Percentiles rank a stretch among this genome's conserved stretches.
Conservation (phyloP, 257 asterid species). For the Anisodus tanguticus region DNA sequence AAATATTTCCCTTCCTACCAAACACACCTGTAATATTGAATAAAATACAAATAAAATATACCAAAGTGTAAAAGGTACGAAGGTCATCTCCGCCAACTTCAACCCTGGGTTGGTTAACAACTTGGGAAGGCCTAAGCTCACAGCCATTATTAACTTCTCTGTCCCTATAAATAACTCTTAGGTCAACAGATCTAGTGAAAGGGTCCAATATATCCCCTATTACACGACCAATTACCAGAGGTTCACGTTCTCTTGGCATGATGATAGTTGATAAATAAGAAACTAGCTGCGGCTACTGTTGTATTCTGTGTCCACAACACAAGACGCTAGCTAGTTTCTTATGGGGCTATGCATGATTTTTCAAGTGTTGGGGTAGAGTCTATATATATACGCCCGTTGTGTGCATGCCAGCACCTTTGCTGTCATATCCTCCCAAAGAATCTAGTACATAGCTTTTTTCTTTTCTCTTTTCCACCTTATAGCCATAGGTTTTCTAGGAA, state of each 20-base stretch:
- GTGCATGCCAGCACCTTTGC: not conserved
- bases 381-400: not conserved
- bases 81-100: constrained; percentile 80
- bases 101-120: constrained; percentile 67
- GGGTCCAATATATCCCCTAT: constrained; percentile 75
- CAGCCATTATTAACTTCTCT: constrained; percentile 64
- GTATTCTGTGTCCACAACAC: not conserved
- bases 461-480: not conserved
- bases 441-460: not conserved
- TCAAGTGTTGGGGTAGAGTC: not conserved
- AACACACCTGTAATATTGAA: too few relatives aligned
- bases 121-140: constrained; percentile 70
- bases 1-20: too few relatives aligned
- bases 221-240: constrained; percentile 67
- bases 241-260: constrained; percentile 67
- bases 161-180: constrained; percentile 45
- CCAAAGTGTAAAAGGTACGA: constrained; percentile 72
- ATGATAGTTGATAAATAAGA: not conserved
- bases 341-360: not conserved
- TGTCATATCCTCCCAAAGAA: not conserved
- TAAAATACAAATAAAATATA: constrained; percentile 17
- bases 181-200: constrained; percentile 53
- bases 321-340: not conserved
- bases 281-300: not conserved
- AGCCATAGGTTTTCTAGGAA: constrained; percentile 26